Percentiles rank a stretch among this genome's conserved stretches.
These are phyloP conservation scores for Monosporascus ibericus DNA, from an alignment of 2,329 filamentous ascomycete genomes.

Conservation along the genomic window DNA sequence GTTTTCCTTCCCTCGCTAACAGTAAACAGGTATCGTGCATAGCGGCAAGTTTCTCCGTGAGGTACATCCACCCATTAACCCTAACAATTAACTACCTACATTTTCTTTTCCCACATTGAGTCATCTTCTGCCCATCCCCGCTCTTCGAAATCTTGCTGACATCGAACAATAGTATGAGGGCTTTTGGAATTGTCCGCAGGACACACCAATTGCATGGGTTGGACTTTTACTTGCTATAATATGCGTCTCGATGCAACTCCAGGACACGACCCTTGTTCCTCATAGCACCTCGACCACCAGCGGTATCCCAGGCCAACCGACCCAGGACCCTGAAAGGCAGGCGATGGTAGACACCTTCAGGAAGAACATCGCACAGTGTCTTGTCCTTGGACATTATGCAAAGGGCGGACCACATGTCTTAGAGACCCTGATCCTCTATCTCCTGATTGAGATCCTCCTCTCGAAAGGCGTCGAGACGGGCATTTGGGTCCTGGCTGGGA, in stretches of 20 bases:
- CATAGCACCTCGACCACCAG: conserved; percentile 2
- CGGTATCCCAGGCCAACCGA: not conserved
- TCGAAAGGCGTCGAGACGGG: conserved; percentile 21
- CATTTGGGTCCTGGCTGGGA: conserved; percentile 28
- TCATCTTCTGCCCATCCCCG: not conserved
- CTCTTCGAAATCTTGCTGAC: not conserved
- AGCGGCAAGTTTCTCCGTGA: conserved; percentile 24
- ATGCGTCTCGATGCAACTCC: conserved; percentile 27
- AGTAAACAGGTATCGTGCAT: conserved; percentile 18
- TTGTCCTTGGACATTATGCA: conserved; percentile 12
- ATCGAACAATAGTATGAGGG: conserved; percentile 30
- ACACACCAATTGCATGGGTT: conserved; percentile 36
- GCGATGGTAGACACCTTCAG: conserved; percentile 13
- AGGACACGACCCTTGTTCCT: conserved; percentile 3
- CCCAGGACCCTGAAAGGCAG: not conserved
- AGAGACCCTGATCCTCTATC: conserved; percentile 26
- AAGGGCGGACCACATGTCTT: conserved; percentile 5
- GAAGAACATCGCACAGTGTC: conserved; percentile 28
- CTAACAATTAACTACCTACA: not conserved
- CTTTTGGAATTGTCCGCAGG: conserved; percentile 35
- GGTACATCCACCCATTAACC: conserved; percentile 3
- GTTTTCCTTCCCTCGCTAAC: not conserved
- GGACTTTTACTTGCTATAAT: conserved; percentile 40
- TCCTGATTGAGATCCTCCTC: not conserved
- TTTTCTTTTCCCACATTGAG: not conserved